A percentile compares a stretch with the other conserved stretches of the same genome.
Evolutionary conservation across 75 land plant species (phyloP).

Genomic region (Ceratopteris richardii): DNA sequence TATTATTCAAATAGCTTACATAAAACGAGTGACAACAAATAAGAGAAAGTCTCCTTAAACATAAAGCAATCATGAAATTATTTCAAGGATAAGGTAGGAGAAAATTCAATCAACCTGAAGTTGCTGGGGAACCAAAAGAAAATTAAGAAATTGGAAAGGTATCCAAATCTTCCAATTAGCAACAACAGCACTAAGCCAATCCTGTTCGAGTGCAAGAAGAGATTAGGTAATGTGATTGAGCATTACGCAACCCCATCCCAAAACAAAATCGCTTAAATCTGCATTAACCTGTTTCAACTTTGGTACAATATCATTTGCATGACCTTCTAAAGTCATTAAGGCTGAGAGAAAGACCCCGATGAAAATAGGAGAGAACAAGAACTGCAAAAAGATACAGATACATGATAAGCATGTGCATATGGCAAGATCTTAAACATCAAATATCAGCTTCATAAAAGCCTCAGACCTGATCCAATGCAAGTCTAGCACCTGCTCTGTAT

Average conservation of each 20-base stretch:
- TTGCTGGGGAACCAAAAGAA: conserved; percentile 75
- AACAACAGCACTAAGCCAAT: conserved; percentile 75
- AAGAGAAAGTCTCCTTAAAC: no score
- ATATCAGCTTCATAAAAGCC: not conserved
- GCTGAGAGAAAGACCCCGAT: conserved; percentile 75
- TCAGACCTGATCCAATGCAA: conserved; percentile 82
- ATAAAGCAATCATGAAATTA: no score
- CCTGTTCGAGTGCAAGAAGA: conserved; percentile 32
- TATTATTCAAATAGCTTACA: no score
- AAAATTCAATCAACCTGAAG: conserved; percentile 68
- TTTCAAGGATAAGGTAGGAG: no score
- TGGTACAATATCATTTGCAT: conserved; percentile 54
- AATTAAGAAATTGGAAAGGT: conserved; percentile 88
- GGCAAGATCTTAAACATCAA: not conserved
- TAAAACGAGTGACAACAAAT: no score
- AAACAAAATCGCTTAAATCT: no score
- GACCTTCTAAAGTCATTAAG: conserved; percentile 70
- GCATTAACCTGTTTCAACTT: conserved; percentile 84
- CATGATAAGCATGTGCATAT: not conserved
- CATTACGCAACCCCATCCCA: no score
- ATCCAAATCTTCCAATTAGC: conserved; percentile 98
- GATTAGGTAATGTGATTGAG: no score
- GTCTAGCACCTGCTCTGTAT: conserved; percentile 60
- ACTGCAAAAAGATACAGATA: conserved; percentile 36
- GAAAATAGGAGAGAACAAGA: conserved; percentile 79